Base-by-base conservation (phyloP, 805 yeast species). In the Vanderwaltozyma yarrowii region DNA sequence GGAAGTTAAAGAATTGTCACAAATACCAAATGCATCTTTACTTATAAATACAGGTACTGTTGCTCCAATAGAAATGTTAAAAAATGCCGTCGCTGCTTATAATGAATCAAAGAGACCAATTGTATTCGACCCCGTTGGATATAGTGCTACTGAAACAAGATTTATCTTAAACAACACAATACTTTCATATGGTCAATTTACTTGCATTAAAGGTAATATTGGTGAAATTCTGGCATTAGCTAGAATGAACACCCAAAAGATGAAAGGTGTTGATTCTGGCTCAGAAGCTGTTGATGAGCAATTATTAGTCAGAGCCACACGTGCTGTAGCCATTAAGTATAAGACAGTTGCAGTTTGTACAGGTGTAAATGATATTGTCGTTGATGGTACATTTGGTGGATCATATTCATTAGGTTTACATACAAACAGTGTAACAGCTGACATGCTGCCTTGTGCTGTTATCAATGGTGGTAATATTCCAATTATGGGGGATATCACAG, bases 41-140 rank as follows among this genome's bases (percentile, higher is more conserved):
- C 68, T 86, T 9, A 52, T 85, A 14, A 87, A 87, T 52, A 72
- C 88, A 20, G 95, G 95, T 0, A 81, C 94, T 0, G 76, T 78
- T 0, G 69, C 71, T 0, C 61, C 69, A 1, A 51, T 74, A 42
- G 60, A 58, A 0, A 61, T 69, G 39, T 72, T 73, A 43, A 46
- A 64, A 17, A 48, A 52, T 2, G 94, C 89, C 0, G 57, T 80
- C 15, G 52, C 54, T 9, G 72, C 70, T 0, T 85, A 87, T 54
- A 80, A 80, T 51, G 53, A 51, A 12, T 47, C 56, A 12, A 72
- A 73, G 2, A 66, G 69, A 32, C 88, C 84, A 3, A 70, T 87
- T 24, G 74, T 87, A 0, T 78, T 81, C 47, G 96, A 87, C 56
- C 96, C 96, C 0, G 95, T 87, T n/a, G 96, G 87, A 1, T 85